Evolutionary conservation across 1,284 basidiomycete species (phyloP).

Genomic region (Pseudozyma sp.): DNA sequence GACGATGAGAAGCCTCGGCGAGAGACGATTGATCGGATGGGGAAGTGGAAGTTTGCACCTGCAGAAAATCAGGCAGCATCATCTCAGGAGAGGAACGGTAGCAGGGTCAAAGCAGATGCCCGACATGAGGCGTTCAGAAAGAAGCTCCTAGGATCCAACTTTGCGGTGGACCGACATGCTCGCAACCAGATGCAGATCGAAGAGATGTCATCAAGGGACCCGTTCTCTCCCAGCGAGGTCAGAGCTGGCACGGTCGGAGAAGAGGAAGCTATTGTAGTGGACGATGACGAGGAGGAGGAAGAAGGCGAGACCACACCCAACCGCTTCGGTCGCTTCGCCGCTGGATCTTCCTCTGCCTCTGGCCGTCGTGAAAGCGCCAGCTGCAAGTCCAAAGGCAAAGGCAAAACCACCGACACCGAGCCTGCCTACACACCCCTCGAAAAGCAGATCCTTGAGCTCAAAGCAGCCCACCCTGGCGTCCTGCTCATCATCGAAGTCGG

Average conservation of each 20-base stretch:
- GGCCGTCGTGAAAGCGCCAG: slow-evolving; percentile 48
- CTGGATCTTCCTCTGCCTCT: slow-evolving; percentile 6
- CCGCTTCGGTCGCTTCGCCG: slow-evolving; percentile 30
- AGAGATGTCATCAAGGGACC: slow-evolving; percentile 21
- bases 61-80: neutral
- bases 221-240: slow-evolving; percentile 9
- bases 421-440: slow-evolving; percentile 71
- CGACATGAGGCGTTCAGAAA: slow-evolving; percentile 30
- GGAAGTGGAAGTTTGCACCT: slow-evolving; percentile 30
- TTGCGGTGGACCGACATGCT: slow-evolving; percentile 36
- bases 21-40: slow-evolving; percentile 40
- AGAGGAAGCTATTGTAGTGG: slow-evolving; percentile 10
- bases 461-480: slow-evolving; percentile 75
- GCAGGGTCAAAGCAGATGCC: slow-evolving; percentile 9
- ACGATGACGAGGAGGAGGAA: slow-evolving; percentile 14
- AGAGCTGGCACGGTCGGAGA: neutral
- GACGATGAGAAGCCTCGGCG: slow-evolving; percentile 26
- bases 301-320: slow-evolving; percentile 5
- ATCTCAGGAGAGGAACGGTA: slow-evolving; percentile 8
- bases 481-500: slow-evolving; percentile 81
- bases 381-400: slow-evolving; percentile 61
- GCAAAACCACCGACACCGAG: slow-evolving; percentile 32
- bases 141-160: slow-evolving; percentile 38
- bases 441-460: slow-evolving; percentile 64
- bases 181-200: slow-evolving; percentile 39